Conservation (phyloP, 345 rosid genomes). For the Citrus cavaleriei region DNA sequence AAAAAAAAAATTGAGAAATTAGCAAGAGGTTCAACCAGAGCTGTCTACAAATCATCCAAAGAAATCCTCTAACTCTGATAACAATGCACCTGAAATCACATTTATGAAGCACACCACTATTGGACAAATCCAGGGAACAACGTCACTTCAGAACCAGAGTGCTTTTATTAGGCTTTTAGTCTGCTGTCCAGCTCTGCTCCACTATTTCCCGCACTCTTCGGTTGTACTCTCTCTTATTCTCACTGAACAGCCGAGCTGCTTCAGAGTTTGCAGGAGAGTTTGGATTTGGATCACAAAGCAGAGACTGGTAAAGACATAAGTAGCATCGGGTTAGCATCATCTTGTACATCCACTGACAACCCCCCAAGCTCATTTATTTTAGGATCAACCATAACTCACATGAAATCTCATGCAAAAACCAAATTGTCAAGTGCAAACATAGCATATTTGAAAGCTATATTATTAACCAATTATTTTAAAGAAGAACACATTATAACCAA, state of each 20-base stretch:
- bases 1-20: conserved; percentile 1
- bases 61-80: background rate
- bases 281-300: conserved; percentile 84
- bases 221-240: conserved; percentile 75
- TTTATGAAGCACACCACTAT: conserved; percentile 1
- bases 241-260: conserved; percentile 80
- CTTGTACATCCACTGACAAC: background rate
- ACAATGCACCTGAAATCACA: conserved; percentile 17
- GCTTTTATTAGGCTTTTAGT: conserved; percentile 21
- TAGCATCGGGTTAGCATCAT: background rate
- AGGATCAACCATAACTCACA: background rate
- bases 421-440: background rate
- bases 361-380: background rate
- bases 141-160: background rate
- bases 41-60: conserved; percentile 16
- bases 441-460: background rate
- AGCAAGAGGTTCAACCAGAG: background rate
- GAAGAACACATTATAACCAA: background rate
- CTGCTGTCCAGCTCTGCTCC: conserved; percentile 82
- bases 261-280: conserved; percentile 88
- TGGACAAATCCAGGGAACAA: background rate
- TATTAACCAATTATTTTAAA: background rate
- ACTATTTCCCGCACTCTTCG: conserved; percentile 68
- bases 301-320: conserved; percentile 34
- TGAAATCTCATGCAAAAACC: background rate